Conservation (phyloP, 257 asterid genomes). For the Handroanthus guayacan region DNA sequence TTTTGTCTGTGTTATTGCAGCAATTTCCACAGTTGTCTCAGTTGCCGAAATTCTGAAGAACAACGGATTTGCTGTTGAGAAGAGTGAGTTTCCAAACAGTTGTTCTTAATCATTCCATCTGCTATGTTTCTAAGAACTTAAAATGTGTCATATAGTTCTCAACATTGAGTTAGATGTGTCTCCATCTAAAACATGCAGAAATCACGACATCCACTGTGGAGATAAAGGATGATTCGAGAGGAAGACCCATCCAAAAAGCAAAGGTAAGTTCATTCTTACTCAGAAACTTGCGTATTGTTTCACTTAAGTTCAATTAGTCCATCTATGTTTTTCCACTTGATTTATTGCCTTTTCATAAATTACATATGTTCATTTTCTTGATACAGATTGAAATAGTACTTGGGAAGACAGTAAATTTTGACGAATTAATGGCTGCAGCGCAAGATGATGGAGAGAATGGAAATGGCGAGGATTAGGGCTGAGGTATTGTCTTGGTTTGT, state of each 20-base stretch:
- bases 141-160: constrained; percentile 1
- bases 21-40: constrained; percentile 85
- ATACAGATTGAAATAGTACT: constrained; percentile 73
- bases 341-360: not conserved
- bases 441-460: constrained; percentile 55
- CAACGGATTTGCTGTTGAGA: constrained; percentile 87
- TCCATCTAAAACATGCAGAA: constrained; percentile 51
- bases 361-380: not conserved
- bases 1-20: constrained; percentile 49
- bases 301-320: too few relatives aligned
- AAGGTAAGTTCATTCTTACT: constrained; percentile 51
- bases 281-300: not conserved
- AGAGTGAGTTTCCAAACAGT: constrained; percentile 62
- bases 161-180: constrained; percentile 27
- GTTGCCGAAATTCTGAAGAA: constrained; percentile 89
- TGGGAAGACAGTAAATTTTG: constrained; percentile 77
- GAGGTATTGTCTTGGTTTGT: constrained; percentile 13
- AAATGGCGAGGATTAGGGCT: constrained; percentile 44
- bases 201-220: constrained; percentile 89
- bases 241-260: constrained; percentile 82
- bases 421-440: constrained; percentile 70
- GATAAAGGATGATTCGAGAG: constrained; percentile 78
- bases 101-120: not conserved
- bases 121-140: too few relatives aligned
- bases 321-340: too few relatives aligned